phyloP scores from a whole-genome alignment of 2,329 filamentous ascomycete species.

The Fusarium sarcochroum region DNA sequence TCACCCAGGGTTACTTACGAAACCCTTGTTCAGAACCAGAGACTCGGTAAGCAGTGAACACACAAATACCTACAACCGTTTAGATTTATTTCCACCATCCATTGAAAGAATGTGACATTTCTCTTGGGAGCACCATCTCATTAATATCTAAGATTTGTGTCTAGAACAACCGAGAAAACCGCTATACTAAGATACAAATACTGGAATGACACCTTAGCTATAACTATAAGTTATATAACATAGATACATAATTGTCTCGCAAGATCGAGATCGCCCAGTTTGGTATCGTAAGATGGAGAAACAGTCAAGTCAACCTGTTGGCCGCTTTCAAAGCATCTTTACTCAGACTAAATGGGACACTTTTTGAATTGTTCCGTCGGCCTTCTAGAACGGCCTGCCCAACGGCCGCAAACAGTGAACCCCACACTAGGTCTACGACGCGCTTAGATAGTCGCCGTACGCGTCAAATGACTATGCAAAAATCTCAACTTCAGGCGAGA shows the following conservation, averaged over 20 bases:
- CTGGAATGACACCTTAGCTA: slow-evolving; percentile 27
- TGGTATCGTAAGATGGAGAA: slow-evolving; percentile 28
- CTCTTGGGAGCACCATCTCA: slow-evolving; percentile 11
- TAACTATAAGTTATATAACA: slow-evolving; percentile 10
- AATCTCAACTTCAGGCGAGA: slow-evolving; percentile 15
- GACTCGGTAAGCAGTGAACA: slow-evolving; percentile 4
- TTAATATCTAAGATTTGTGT: slow-evolving; percentile 29
- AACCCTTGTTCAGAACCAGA: slow-evolving; percentile 5
- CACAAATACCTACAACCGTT: slow-evolving; percentile 5
- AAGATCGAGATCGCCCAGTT: slow-evolving; percentile 18
- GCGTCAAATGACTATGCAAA: slow-evolving; percentile 31
- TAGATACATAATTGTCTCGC: slow-evolving; percentile 7
- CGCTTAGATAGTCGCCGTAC: slow-evolving; percentile 38
- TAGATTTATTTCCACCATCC: slow-evolving; percentile 37
- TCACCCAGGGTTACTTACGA: slow-evolving; percentile 25
- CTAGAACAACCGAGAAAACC: slow-evolving; percentile 18
- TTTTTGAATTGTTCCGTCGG: slow-evolving; percentile 19
- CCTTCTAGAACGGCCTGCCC: slow-evolving; percentile 32
- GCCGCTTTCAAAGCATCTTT: slow-evolving; percentile 16
- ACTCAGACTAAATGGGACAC: not conserved
- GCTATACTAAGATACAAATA: not conserved
- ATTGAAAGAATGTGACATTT: slow-evolving; percentile 34
- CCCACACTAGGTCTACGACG: slow-evolving; percentile 41
- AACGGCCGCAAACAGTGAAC: slow-evolving; percentile 15
- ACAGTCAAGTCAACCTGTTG: slow-evolving; percentile 24